Base-by-base conservation (phyloP, 169 alveolate genomes). In the Babesia sp. region DNA sequence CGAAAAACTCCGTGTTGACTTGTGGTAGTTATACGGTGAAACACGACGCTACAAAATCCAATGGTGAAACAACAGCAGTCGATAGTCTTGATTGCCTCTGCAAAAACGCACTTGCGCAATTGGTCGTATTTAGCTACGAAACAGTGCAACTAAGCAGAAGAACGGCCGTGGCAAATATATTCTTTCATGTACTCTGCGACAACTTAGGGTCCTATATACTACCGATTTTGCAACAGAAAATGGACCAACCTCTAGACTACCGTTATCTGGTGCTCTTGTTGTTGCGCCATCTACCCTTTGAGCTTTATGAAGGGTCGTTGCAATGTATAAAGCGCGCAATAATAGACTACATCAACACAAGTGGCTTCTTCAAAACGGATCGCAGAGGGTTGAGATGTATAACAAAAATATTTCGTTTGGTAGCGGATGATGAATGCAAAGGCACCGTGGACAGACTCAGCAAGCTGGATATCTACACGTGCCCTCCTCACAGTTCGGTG, bases 351-450 rank as follows among this genome's bases (percentile, higher is more conserved):
- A 69, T 80, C 2, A 70, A 80, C 58, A 31, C 75, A 26, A 48
- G 71, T 1, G 81, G 31, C 31, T 80, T 70, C 67, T 80, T 80
- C 66, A 60, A 60, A 29, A 71, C 58, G 16, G 84, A 80, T 51
- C 83, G 84, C n/a, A 44, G 75, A 36, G 45, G 75, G 22, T 71
- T 80, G 44, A 28, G 68, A 46, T 70, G 75, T 18, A 46, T 68
- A 26, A 41, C 51, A 26, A 33, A 71, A 5, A 42, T 80, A 24
- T 69, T 80, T 39, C 59, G 88, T 20, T 44, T 26, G 41, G 70
- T 80, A 6, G 88, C 71, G 29, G 64, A 68, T 33, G 88, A 80
- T 18, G 88, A 57, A 33, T 69, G 76, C 46, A 80, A 61, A 55
- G 88, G 84, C 18, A 37, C 68, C 1, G 68, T 72, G 8, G 86